Percentiles rank a stretch among this genome's conserved stretches.
phyloP scores from a whole-genome alignment of 1,284 basidiomycete genomes.

The Sporisorium exsertum region DNA sequence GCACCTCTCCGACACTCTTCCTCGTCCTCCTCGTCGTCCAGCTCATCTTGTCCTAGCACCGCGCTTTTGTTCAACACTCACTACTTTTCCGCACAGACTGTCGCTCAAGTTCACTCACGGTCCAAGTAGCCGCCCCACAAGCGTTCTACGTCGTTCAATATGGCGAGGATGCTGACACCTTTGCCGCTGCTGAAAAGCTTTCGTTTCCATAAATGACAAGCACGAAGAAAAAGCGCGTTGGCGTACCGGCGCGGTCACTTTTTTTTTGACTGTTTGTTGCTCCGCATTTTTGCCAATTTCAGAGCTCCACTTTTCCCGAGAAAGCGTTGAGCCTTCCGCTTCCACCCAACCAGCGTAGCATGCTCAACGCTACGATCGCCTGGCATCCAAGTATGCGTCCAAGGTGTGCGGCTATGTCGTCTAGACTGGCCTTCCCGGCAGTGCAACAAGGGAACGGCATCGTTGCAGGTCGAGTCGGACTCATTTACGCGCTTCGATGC shows the following conservation, averaged over 20 bases:
- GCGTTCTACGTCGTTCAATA: neutral
- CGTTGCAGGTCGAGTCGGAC: neutral
- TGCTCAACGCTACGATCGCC: neutral
- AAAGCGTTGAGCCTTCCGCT: slow-evolving; percentile 1
- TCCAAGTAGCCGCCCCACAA: no score
- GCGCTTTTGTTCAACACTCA: neutral
- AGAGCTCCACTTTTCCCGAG: slow-evolving; percentile 3
- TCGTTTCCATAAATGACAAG: slow-evolving; percentile 8
- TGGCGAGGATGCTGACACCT: neutral
- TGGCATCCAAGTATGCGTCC: no score
- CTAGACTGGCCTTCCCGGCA: no score
- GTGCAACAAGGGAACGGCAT: neutral
- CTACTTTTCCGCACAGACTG: no score
- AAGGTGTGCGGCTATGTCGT: neutral
- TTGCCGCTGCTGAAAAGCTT: neutral
- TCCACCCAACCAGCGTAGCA: no score
- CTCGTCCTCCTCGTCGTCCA: neutral
- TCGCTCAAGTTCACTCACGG: no score
- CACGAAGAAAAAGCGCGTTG: slow-evolving; percentile 19
- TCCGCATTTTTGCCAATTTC: neutral
- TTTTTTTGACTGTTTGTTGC: slow-evolving; percentile 1
- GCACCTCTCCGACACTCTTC: neutral
- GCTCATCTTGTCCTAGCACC: neutral
- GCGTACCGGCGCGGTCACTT: slow-evolving; percentile 3
- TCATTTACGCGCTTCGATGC: slow-evolving; percentile 12